Base-by-base conservation (phyloP, 352 stramenopile genomes). In the Pythium grandisporangium region DNA sequence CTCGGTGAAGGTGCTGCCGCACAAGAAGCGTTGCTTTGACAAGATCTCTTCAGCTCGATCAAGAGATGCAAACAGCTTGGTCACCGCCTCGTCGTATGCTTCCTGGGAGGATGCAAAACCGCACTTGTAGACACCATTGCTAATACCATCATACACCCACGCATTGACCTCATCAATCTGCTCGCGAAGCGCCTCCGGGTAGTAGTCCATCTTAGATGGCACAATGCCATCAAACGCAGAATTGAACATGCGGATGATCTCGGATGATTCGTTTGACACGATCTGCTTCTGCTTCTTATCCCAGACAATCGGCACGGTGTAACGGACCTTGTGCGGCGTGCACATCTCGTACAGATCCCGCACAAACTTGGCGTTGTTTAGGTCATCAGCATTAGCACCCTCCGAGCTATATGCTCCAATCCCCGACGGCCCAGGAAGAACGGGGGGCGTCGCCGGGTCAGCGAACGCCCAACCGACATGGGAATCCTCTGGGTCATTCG, bases 221-320 rank as follows among this genome's bases (percentile, higher is more conserved):
- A 87, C 70, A 33, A 84, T 60, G 21, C 63, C 49, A 39, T 94
- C 66, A 40, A 95, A 93, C 20, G 70, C 78, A 36, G 48, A 71
- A 60, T 88, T 88, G 21, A 98, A 75, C 60, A 97, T 93, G 50
- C 86, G 74, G 53, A 98, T 84, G 45, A 98, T 97, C 39, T 97
- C 87, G 38, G 79, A 73, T 34, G 80, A 96, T 55, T 98, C 92
- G 66, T 98, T 98, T 43, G 79, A 96, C 19, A 98, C 85, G 57
- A 97, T 97, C 20, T 67, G 84, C 44, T 89, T 76, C 49, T 69
- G 78, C 55, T 84, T 66, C 56, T 86, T 84, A 75, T 98, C 89
- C 60, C 95, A 87, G 25, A 98, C 42, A 32, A 97, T 70, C 12
- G 92, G 92, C 34, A 96, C 90, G 38, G 89, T 88, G 61, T 86